Base-by-base conservation (phyloP, 371 early-diverging fungal genomes). In the Mortierella sp. region DNA sequence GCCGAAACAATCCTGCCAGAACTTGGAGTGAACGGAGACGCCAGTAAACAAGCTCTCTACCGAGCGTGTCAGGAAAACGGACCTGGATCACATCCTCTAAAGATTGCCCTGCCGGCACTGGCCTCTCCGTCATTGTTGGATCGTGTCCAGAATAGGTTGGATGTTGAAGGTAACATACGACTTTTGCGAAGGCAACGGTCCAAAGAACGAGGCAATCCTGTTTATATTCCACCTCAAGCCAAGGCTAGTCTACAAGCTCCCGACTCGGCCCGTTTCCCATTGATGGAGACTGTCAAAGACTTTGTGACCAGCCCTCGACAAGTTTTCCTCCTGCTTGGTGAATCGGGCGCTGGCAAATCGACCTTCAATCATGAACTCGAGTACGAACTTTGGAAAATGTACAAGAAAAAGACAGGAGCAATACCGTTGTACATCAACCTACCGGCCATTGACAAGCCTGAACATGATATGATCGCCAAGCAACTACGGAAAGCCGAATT, bases 331-430 rank as follows among this genome's bases (percentile, higher is more conserved):
- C 39, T 59, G 21, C 41, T 51, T 17, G 60, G 60, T n/a, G 60
- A 59, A 28, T 49, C 50, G 19, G 60, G 60, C 13, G 50, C 51
- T 8, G 62, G 62, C 5, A 61, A 61, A 39, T 61, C 62, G 25
- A 54, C 62, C 25, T 61, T 61, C 48, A 61, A n/a, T 37, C 19
- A 22, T 12, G 34, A 41, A 5, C 22, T 61, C 17, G 62, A 53
- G 19, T 12, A 31, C 19, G 14, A 0, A 2, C 17, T 61, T 8
- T 61, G 62, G 62, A 7, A 47, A 1, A n/a, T 5, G 1, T 61
- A 61, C 40, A 29, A 45, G 28, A 45, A 27, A 14, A 34, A 7
- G 22, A 29, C 17, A 7, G 45, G 47, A 2, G 27, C 14, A 1
- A 61, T 54, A 6, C 62, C 62, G 1, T 37, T 61, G 16, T 47